These are phyloP conservation scores for Starmerella stigmatis DNA, from an alignment of 805 yeast genomes.

Conservation along the genomic window DNA sequence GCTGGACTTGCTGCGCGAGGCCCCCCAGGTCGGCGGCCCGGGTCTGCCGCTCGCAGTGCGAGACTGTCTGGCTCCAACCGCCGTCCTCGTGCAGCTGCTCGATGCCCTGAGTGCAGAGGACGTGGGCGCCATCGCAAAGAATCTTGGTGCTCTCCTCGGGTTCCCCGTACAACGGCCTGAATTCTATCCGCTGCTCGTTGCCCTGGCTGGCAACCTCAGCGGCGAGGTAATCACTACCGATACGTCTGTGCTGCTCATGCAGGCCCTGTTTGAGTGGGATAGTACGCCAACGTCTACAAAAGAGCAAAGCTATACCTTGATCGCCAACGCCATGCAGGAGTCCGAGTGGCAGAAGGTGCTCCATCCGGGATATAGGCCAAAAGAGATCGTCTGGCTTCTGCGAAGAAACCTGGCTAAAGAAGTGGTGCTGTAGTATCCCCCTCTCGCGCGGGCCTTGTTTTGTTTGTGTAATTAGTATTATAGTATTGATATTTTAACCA, in stretches of 20 bases:
- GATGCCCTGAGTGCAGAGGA: constrained; percentile 10
- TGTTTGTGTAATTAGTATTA: too few species aligned
- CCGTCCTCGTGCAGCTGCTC: constrained; percentile 15
- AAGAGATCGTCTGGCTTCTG: constrained; percentile 8
- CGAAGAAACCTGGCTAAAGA: constrained; percentile 12
- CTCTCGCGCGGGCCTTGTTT: too few species aligned
- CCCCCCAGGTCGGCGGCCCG: not conserved
- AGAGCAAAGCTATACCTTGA: not conserved
- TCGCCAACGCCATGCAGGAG: constrained; percentile 5
- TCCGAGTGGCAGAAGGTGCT: constrained; percentile 9
- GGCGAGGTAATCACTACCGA: constrained; percentile 3
- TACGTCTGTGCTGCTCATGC: constrained; percentile 11
- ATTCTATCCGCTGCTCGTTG: constrained; percentile 22
- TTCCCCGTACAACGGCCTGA: constrained; percentile 14
- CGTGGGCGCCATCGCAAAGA: not conserved
- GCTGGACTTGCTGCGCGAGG: constrained; percentile 6
- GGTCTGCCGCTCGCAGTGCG: constrained; percentile 13
- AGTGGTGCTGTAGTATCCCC: not conserved
- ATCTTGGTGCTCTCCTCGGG: constrained; percentile 9
- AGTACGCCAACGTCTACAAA: not conserved
- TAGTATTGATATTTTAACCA: too few species aligned
- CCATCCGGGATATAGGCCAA: not conserved
- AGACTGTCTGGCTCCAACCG: constrained; percentile 20
- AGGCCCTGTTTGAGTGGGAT: constrained; percentile 13
- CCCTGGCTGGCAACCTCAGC: constrained; percentile 18